Conservation (phyloP, 2,329 filamentous ascomycete species). For the Penicillium expansum region DNA sequence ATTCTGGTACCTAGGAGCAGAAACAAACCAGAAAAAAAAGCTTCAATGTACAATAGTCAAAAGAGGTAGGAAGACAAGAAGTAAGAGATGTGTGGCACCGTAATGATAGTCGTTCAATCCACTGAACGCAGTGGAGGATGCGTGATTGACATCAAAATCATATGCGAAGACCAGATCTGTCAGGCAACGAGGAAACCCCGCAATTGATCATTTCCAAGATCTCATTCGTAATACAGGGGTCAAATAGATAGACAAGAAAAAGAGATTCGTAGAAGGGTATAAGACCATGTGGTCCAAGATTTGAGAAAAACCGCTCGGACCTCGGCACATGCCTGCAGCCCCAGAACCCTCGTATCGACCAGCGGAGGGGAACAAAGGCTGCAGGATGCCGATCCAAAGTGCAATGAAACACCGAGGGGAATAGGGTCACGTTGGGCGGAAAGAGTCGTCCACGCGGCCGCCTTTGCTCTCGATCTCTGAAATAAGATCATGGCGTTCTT, state of each 20-base stretch:
- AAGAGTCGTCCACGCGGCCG: conserved; percentile 50
- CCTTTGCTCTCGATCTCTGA: conserved; percentile 58
- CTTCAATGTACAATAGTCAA: conserved; percentile 9
- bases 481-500: conserved; percentile 58
- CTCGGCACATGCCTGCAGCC: conserved; percentile 15
- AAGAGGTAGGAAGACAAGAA: neutral
- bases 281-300: conserved; percentile 8
- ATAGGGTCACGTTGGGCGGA: conserved; percentile 28
- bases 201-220: neutral
- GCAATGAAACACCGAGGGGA: neutral
- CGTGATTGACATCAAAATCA: neutral
- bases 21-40: conserved; percentile 1
- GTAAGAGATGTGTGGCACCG: neutral
- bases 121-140: neutral
- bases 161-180: neutral
- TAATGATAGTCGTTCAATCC: neutral
- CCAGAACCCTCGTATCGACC: conserved; percentile 3
- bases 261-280: conserved; percentile 15
- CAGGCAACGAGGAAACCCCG: neutral
- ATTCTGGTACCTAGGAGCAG: conserved; percentile 10
- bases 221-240: neutral
- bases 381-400: neutral
- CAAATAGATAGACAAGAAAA: neutral
- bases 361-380: neutral
- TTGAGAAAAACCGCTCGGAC: conserved; percentile 4